Conservation (phyloP, 495 filamentous ascomycete species). For the Penicillium salamii region DNA sequence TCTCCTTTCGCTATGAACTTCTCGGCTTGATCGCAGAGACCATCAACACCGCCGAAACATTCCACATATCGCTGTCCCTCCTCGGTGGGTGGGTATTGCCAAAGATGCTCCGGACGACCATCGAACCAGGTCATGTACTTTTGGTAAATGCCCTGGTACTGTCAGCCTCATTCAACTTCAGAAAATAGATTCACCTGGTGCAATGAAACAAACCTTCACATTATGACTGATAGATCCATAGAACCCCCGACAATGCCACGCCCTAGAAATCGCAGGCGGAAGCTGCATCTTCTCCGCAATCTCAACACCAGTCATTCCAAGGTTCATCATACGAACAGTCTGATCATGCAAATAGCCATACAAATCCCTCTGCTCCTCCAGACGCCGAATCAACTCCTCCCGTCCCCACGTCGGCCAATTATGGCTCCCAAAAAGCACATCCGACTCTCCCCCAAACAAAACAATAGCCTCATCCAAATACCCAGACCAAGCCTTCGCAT, state of each 20-base stretch:
- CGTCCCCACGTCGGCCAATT: constrained; percentile 31
- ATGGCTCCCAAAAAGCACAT: constrained; percentile 19
- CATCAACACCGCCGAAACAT: constrained; percentile 20
- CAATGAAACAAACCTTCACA: constrained; percentile 16
- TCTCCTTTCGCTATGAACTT: constrained; percentile 13
- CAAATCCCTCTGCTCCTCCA: constrained; percentile 26
- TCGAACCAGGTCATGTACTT: constrained; percentile 39
- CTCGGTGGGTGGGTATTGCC: constrained; percentile 27
- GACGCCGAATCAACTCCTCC: constrained; percentile 3
- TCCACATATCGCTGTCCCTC: constrained; percentile 26
- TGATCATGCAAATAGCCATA: constrained; percentile 36
- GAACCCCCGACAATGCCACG: constrained; percentile 28
- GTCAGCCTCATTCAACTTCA: too few species aligned
- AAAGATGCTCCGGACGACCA: constrained; percentile 33
- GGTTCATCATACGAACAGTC: constrained; percentile 27
- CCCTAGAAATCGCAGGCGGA: constrained; percentile 16
- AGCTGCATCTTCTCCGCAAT: constrained; percentile 30
- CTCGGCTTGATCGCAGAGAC: constrained; percentile 18
- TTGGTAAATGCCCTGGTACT: constrained; percentile 26
- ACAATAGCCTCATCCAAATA: constrained; percentile 20
- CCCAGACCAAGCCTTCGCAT: constrained; percentile 16
- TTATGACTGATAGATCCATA: constrained; percentile 37
- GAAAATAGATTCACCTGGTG: too few species aligned
- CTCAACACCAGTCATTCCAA: constrained; percentile 23
- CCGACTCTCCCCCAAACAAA: constrained; percentile 10